Percentiles rank a stretch among this genome's conserved stretches.
phyloP scores from a whole-genome alignment of 2,329 filamentous ascomycete genomes.

The Aspergillus pseudoviridinutans region DNA sequence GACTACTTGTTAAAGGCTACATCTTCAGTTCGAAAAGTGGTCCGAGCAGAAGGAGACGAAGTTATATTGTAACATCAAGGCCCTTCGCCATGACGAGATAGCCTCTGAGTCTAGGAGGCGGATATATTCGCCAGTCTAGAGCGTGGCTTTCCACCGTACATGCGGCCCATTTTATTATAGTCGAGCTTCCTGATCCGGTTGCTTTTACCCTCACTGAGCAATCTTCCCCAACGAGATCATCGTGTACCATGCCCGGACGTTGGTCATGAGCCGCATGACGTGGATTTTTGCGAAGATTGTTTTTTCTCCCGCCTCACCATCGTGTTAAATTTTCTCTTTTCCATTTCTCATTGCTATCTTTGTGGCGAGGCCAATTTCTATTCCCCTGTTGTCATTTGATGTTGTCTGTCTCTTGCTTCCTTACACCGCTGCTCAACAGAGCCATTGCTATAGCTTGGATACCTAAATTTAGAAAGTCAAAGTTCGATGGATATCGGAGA shows the following conservation, averaged over 20 bases:
- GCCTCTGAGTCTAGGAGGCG: neutral
- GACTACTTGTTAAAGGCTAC: neutral
- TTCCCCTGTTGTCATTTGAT: conserved; percentile 4
- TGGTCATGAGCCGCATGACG: conserved; percentile 27
- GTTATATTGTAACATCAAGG: neutral
- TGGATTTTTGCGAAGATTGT: conserved; percentile 30
- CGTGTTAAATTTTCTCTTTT: conserved; percentile 5
- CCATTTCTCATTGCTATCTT: conserved; percentile 13
- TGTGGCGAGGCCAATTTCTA: conserved; percentile 7
- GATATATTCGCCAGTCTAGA: neutral
- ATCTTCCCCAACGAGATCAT: conserved; percentile 8
- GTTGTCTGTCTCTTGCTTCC: conserved; percentile 1
- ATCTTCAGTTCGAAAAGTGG: neutral
- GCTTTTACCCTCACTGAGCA: conserved; percentile 4
- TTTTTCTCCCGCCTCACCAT: conserved; percentile 13
- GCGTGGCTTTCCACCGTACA: neutral
- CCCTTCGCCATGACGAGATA: neutral
- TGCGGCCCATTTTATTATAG: conserved; percentile 1
- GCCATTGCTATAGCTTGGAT: conserved; percentile 22
- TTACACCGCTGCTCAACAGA: conserved; percentile 2
- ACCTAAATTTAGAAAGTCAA: conserved; percentile 1
- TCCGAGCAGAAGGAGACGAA: neutral
- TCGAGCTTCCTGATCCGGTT: conserved; percentile 3
- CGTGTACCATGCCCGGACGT: conserved; percentile 9
- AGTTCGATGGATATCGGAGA: neutral